Conservation (phyloP, 495 filamentous ascomycete species). For the Evansstolkia leycettana region DNA sequence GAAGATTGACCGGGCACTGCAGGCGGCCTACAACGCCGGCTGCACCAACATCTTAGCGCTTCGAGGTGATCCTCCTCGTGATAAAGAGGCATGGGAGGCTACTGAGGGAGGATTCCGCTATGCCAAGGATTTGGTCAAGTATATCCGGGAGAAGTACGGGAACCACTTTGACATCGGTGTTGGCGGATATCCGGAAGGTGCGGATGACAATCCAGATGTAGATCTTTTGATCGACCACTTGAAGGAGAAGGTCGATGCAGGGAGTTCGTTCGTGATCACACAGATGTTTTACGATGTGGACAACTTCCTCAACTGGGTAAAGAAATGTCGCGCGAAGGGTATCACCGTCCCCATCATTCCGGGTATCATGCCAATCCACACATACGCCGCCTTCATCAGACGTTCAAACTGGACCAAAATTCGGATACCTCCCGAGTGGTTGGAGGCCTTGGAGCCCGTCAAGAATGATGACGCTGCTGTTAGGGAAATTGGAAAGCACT, state of each 20-base stretch:
- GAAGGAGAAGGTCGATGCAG: conserved; percentile 96
- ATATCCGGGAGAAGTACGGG: conserved; percentile 81
- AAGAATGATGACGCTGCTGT: conserved; percentile 95
- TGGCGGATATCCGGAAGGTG: conserved; percentile 93
- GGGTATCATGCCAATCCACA: conserved; percentile 98
- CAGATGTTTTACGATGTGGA: conserved; percentile 99
- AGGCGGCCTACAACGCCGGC: conserved; percentile 82
- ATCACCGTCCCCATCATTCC: conserved; percentile 88
- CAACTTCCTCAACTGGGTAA: conserved; percentile 83
- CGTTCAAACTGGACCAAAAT: conserved; percentile 82
- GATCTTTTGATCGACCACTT: conserved; percentile 81
- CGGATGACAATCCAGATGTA: conserved; percentile 79
- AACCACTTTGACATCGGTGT: conserved; percentile 98
- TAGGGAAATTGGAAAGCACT: conserved; percentile 72
- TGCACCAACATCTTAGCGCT: conserved; percentile 97
- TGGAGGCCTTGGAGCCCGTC: conserved; percentile 70
- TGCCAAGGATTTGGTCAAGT: conserved; percentile 84
- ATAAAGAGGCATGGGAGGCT: conserved; percentile 87
- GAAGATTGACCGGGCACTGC: conserved; percentile 80
- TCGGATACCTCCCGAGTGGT: conserved; percentile 70
- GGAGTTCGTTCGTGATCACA: conserved; percentile 85
- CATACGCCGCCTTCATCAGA: conserved; percentile 81
- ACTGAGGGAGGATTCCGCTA: conserved; percentile 79
- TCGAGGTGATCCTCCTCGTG: conserved; percentile 87
- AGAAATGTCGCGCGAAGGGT: conserved; percentile 69